These are phyloP conservation scores for Trichosanthes cucumerina DNA, from an alignment of 306 rosid genomes.

Conservation along the genomic window DNA sequence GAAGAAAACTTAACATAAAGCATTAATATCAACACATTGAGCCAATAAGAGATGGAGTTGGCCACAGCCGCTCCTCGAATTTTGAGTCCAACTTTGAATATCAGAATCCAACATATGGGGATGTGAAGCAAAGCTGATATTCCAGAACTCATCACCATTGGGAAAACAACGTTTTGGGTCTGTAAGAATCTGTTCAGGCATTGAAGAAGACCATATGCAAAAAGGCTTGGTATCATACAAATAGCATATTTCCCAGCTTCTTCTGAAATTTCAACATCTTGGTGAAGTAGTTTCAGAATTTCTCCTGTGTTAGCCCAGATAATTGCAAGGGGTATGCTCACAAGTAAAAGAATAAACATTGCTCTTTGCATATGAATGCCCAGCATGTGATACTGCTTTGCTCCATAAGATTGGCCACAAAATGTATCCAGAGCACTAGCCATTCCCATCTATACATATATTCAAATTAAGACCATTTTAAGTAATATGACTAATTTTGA, in stretches of 20 bases:
- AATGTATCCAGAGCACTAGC: conserved; percentile 66
- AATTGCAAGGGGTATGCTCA: conserved; percentile 32
- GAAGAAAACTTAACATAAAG: conserved; percentile 40
- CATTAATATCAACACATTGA: conserved; percentile 29
- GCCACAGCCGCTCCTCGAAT: conserved; percentile 56
- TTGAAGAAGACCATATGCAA: conserved; percentile 43
- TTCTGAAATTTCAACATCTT: conserved; percentile 36
- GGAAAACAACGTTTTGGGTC: conserved; percentile 52
- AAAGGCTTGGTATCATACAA: conserved; percentile 50
- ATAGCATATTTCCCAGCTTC: conserved; percentile 44
- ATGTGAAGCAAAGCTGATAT: conserved; percentile 28
- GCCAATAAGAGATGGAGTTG: conserved; percentile 44
- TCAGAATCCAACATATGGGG: conserved; percentile 40
- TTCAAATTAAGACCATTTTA: background rate
- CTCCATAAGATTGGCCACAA: conserved; percentile 75
- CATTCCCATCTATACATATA: conserved; percentile 45
- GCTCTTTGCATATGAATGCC: conserved; percentile 62
- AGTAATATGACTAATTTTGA: background rate
- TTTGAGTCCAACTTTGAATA: conserved; percentile 38
- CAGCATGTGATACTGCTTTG: conserved; percentile 46
- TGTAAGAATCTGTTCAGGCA: conserved; percentile 53
- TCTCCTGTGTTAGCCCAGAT: conserved; percentile 35
- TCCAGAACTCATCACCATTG: conserved; percentile 47
- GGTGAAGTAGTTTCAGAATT: conserved; percentile 35
- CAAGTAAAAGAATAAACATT: conserved; percentile 31